Base-by-base conservation (phyloP, 768 basidiomycete genomes). In the Macrocybe gigantea region DNA sequence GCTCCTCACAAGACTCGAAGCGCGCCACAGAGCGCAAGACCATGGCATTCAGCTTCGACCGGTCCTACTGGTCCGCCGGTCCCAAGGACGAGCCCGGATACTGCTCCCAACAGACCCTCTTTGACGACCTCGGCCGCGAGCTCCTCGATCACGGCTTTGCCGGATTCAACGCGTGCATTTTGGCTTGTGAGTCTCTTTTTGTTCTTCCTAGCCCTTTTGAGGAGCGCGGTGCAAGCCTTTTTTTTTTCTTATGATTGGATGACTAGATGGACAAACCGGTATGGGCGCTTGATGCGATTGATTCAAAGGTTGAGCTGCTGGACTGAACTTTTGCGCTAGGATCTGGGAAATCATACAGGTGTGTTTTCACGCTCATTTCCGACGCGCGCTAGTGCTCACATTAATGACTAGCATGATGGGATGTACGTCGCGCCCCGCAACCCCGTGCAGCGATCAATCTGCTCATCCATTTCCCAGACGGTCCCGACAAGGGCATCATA, bases 81-180 rank as follows among this genome's bases (percentile, higher is more conserved):
- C 76, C 87, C 7, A 76, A 89, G 57, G 88, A 93, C 60, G 95
- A 96, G 49, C 85, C 90, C 0, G 74, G 77, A 10, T 98, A 97
- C 61, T 94, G 93, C 56, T 91, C 88, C 4, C 95, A 99, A 59
- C 85, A 95, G 64, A 97, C 93, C 0, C 72, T 98, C 49, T 97
- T 91, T 66, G 83, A 93, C 56, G 95, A 98, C 71, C 65, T 98
- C 33, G 95, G 95, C 38, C 88, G 86, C 66, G 95, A 97, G 60
- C 68, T 99, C 45, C 72, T 99, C 57, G 91, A 98, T 64, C 94
- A 98, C 64, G 86, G 91, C 38, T 98, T 99, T 69, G 71, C 87
- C 33, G 95, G 95, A 30, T 98, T 96, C 69, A 97, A 98, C 75
- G 90, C 93, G 41, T 97, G 93, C 78, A 96, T 99, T 68, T 78